A percentile compares a stretch with the other conserved stretches of the same genome.
Evolutionary conservation across 306 rosid species (phyloP).

Genomic region (Cucumis melo): DNA sequence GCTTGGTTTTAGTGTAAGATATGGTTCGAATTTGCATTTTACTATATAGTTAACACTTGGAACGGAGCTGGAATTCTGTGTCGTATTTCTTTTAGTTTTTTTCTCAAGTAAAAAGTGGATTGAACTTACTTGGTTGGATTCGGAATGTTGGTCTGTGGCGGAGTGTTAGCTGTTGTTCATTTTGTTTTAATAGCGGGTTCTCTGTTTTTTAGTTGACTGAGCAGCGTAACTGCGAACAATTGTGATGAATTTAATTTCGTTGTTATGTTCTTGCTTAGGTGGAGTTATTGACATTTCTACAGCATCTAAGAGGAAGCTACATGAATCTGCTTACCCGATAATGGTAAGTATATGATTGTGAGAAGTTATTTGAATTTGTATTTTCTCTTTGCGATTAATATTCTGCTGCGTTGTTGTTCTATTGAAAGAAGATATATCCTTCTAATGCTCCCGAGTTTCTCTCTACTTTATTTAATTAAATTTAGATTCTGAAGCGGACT

Average conservation of each 20-base stretch:
- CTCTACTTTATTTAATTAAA: background rate
- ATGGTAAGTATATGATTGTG: slow-evolving; percentile 13
- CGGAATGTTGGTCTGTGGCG: background rate
- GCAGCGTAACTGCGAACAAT: background rate
- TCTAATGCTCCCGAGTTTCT: background rate
- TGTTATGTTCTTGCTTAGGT: slow-evolving; percentile 17
- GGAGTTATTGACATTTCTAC: slow-evolving; percentile 32
- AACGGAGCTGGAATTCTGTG: background rate
- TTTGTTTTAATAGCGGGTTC: background rate
- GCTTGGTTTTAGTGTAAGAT: background rate
- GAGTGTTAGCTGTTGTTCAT: background rate
- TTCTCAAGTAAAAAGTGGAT: background rate
- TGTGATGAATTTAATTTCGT: background rate
- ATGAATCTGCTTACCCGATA: slow-evolving; percentile 22
- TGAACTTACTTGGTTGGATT: background rate
- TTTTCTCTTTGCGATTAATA: background rate
- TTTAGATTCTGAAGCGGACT: background rate
- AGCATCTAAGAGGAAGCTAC: slow-evolving; percentile 24
- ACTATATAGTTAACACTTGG: background rate
- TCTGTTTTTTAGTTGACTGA: background rate
- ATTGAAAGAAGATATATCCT: background rate
- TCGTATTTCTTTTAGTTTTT: background rate
- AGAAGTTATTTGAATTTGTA: background rate
- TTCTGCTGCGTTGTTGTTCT: background rate
- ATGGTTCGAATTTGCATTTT: background rate